A percentile compares a stretch with the other conserved stretches of the same genome.
Conservation (phyloP, 2,329 filamentous ascomycete genomes). For the Pseudocercospora macadamiae region DNA sequence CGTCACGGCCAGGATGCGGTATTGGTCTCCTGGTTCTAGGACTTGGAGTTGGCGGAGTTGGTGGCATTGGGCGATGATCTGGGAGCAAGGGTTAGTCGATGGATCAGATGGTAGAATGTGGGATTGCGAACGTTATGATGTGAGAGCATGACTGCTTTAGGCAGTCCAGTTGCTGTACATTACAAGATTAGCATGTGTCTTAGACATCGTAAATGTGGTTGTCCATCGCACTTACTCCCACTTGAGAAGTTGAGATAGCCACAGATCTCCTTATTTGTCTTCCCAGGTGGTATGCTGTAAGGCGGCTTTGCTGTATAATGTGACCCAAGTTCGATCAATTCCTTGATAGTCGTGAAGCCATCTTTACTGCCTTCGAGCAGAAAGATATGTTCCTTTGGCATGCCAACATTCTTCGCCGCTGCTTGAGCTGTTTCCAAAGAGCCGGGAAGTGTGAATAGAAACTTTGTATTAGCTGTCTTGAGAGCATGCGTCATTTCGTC, state of each 20-base stretch:
- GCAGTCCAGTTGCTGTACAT: constrained; percentile 50
- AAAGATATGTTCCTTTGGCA: constrained; percentile 55
- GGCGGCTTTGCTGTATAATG: constrained; percentile 45
- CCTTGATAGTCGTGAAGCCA: constrained; percentile 51
- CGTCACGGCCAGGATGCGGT: constrained; percentile 57
- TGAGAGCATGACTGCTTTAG: constrained; percentile 54
- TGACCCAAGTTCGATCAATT: constrained; percentile 46
- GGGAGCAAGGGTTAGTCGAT: too few species aligned
- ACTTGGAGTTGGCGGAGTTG: constrained; percentile 54
- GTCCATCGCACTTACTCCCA: too few species aligned
- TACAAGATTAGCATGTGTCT: too few species aligned
- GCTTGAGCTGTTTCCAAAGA: constrained; percentile 56
- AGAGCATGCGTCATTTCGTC: constrained; percentile 69
- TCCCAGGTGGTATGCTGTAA: constrained; percentile 54
- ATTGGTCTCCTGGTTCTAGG: constrained; percentile 52
- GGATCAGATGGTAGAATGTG: too few species aligned
- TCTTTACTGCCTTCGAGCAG: constrained; percentile 56
- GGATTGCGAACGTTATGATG: too few species aligned
- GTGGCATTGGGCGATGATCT: constrained; percentile 63
- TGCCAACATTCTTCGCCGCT: constrained; percentile 57
- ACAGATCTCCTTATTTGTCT: constrained; percentile 57
- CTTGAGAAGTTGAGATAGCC: constrained; percentile 55
- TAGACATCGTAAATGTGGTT: too few species aligned
- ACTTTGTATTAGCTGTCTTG: constrained; percentile 58
- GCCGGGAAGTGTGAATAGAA: constrained; percentile 58